Base-by-base conservation (phyloP, 164 flowering plant species). In the Pachysandra terminalis region DNA sequence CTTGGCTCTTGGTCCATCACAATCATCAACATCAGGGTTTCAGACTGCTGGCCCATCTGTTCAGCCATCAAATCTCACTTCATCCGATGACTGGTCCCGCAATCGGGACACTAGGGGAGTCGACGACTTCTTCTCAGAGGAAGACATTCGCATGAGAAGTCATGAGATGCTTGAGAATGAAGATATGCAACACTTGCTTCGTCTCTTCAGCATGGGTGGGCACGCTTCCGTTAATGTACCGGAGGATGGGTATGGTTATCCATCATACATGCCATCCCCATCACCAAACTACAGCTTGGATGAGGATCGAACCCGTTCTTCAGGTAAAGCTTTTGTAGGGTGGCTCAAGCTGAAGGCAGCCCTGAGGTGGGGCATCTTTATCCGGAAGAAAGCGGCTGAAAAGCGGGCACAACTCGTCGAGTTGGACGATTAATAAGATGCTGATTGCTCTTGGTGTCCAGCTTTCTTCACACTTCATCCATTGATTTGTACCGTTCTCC, bases 301-400 rank as follows among this genome's bases (percentile, higher is more conserved):
- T 1, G 92, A 89, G 61, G 93, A 85, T 56, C 82, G 77, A 6
- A 58, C 72, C n/a, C 89, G 88, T 61, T 74, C 97, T 8, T 86
- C 97, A 0, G 99, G 98, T 12, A 95, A 88, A 84, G 98, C 98
- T 69, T 97, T 90, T 48, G 97, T 90, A 0, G 98, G 99, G 13
- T 95, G 97, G 99, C 91, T 95, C 26, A 92, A 95, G 80, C 88
- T 95, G 61, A 95, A 92, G 75, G 98, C 99, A 7, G 98, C 97
- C 22, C 76, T 95, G 63, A 84, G 97, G 58, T 95, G 99, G 99
- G 99, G 99, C 67, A 86, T 95, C 67, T 95, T 95, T 71, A 76
- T 95, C 73, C 80, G 97, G 83, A 92, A 88, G 77, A 76, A 81
- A 67, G 99, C 98, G 54, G 99, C 99, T 59, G 96, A 95, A 74